Evolutionary conservation across 139 green algal species (phyloP), one percentile per base, ranked within the genome.

Genomic region (Chlamydomonas sp.): DNA sequence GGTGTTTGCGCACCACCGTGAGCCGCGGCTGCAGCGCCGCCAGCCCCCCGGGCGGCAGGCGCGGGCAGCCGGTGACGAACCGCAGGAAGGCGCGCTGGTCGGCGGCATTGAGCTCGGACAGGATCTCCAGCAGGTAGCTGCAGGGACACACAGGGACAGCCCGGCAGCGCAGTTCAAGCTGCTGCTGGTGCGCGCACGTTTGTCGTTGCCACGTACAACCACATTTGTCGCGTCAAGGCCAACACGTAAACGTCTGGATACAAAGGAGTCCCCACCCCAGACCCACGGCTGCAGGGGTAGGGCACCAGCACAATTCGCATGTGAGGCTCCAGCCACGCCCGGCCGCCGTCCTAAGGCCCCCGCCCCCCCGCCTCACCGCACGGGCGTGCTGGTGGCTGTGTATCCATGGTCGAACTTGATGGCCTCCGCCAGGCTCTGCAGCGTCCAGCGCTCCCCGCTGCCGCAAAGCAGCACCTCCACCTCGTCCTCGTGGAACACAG

Each of bases 321-420:
- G 31, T 49, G 31, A 49, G 31, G 31, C 31, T 49, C 31, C 31
- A 49, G 31, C 31, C 31, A 49, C 31, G 31, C 31, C 31, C 31
- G 31, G 31, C 31, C 31, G 31, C 31, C 31, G 31, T 49, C 31
- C 31, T 49, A 49, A 49, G 31, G 31, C 31, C 31, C 31, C 31
- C 31, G 60, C 63, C n/a, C 60, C 18, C 18, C 72, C 10, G 64
- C 81, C 17, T 80, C 63, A 90, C 88, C 75, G 85, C 58, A 96
- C 85, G 2, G 90, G 81, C 9, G 88, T 69, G 79, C 95, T 96
- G 66, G 71, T 90, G 63, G 74, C 49, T 0, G 86, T 97, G 95
- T 98, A 99, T 80, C 98, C 98, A 89, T 99, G 98, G 90, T 99
- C 97, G 87, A 98, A 99, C 92, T 98, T 98, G 89, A 99, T 98